Conservation (phyloP, 192 early-diverging fungal genomes). For the Coemansia sp. region DNA sequence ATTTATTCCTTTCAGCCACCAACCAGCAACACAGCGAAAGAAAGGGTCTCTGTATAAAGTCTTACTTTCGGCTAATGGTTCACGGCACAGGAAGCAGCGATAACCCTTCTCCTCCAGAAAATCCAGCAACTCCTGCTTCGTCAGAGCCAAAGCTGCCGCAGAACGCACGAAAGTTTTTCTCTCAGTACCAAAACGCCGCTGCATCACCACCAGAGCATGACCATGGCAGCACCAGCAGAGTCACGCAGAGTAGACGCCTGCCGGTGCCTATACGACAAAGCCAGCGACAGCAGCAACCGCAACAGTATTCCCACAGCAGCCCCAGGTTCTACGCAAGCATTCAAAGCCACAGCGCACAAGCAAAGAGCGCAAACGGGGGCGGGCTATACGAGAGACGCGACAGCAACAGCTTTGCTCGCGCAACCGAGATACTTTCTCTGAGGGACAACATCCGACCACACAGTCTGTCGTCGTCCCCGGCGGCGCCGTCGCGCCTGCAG, state of each 20-base stretch:
- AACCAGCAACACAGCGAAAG: neutral
- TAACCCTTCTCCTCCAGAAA: conserved; percentile 3
- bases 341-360: neutral
- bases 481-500: neutral
- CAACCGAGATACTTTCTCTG: conserved; percentile 12
- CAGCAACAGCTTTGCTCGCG: conserved; percentile 9
- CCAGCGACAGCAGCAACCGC: conserved; percentile 8
- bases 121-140: neutral
- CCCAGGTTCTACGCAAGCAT: neutral
- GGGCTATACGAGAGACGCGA: neutral
- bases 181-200: neutral
- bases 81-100: conserved; percentile 1
- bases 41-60: neutral
- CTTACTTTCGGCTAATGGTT: conserved; percentile 3
- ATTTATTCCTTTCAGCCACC: neutral
- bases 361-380: neutral
- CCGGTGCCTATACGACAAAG: conserved; percentile 4
- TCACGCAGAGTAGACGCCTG: neutral
- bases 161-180: conserved; percentile 11
- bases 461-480: conserved; percentile 8
- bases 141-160: conserved; percentile 16
- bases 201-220: neutral
- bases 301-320: neutral
- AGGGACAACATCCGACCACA: neutral
- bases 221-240: conserved; percentile 4